Conservation (phyloP, 371 early-diverging fungal genomes). For the Phascolomyces articulosus region DNA sequence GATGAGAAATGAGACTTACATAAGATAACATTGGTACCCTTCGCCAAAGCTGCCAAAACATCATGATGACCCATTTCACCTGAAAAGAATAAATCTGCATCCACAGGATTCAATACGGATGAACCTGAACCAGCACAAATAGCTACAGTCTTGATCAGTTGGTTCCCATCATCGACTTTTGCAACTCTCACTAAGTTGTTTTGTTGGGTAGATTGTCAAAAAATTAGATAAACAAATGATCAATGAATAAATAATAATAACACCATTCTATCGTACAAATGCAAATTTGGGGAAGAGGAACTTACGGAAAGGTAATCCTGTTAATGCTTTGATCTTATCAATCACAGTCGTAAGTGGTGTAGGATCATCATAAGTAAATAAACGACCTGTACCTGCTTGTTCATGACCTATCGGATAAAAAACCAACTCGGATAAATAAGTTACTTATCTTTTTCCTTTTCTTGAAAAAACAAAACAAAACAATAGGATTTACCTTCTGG, state of each 20-base stretch:
- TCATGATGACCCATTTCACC: conserved; percentile 97
- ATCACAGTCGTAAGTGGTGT: conserved; percentile 59
- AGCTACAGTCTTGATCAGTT: conserved; percentile 77
- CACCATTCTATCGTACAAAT: too few relatives aligned
- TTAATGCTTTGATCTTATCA: conserved; percentile 63
- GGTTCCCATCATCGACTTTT: conserved; percentile 51
- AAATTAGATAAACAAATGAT: conserved; percentile 2
- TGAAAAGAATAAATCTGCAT: conserved; percentile 85
- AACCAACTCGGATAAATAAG: not conserved
- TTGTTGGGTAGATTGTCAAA: not conserved
- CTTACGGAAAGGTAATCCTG: conserved; percentile 66
- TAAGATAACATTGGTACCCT: conserved; percentile 84
- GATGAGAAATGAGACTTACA: conserved; percentile 47
- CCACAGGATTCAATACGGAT: conserved; percentile 54
- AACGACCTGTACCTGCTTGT: conserved; percentile 74
- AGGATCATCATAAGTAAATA: conserved; percentile 68
- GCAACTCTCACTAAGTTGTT: conserved; percentile 72
- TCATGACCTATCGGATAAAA: conserved; percentile 62
- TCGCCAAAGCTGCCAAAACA: conserved; percentile 77
- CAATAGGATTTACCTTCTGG: conserved; percentile 64
- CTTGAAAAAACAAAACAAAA: too few relatives aligned
- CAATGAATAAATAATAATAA: too few relatives aligned
- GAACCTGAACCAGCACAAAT: conserved; percentile 95
- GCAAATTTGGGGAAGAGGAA: not conserved
- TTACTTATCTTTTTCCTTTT: not conserved